Evolutionary conservation across 176 grass and related monocot genomes (phyloP).

Genomic region (Guadua angustifolia): DNA sequence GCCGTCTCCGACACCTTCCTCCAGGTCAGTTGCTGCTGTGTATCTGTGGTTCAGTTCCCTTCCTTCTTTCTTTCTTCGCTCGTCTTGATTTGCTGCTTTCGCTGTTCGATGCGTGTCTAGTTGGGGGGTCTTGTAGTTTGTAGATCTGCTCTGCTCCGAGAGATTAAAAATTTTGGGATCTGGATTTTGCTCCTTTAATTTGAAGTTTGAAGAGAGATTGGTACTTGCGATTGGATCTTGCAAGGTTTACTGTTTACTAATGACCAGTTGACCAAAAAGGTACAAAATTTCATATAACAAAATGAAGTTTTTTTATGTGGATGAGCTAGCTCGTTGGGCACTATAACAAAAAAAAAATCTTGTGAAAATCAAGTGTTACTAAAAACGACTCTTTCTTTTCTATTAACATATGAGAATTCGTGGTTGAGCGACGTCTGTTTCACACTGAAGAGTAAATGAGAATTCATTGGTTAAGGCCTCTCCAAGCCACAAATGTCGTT

Average conservation of each 20-base stretch:
- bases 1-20: conserved; percentile 73
- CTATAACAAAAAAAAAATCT: no score
- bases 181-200: not conserved
- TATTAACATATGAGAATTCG: no score
- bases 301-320: not conserved
- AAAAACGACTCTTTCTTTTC: not conserved
- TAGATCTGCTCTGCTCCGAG: conserved; percentile 1
- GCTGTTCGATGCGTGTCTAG: not conserved
- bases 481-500: no score
- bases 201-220: not conserved
- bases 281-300: not conserved
- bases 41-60: conserved; percentile 46
- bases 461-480: no score
- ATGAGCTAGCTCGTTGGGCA: no score
- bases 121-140: not conserved
- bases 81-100: not conserved
- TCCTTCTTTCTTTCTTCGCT: not conserved
- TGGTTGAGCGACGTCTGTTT: no score
- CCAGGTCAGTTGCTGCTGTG: conserved; percentile 64
- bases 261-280: not conserved
- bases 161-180: no score
- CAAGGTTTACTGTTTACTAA: not conserved
- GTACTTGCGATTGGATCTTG: not conserved
- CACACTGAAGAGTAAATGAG: no score
- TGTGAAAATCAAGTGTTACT: not conserved